A percentile compares a stretch with the other conserved stretches of the same genome.
phyloP scores from a whole-genome alignment of 2,329 filamentous ascomycete species.

The Trichoderma afroharzianum region DNA sequence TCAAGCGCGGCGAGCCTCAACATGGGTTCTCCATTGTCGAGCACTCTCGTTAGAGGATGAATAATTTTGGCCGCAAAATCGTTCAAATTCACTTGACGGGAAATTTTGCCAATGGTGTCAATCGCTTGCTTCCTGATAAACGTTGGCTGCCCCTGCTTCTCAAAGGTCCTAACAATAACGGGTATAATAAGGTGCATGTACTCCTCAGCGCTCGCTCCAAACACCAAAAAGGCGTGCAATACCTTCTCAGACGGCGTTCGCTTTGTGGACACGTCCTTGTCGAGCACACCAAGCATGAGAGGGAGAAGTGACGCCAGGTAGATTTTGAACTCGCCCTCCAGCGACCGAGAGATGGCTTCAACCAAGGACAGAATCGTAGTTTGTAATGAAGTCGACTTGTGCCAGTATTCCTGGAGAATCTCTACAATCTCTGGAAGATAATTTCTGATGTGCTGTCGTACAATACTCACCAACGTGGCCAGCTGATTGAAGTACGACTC shows the following conservation, averaged over 20 bases:
- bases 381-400: slow-evolving; percentile 73
- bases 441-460: slow-evolving; percentile 91
- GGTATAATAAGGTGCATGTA: slow-evolving; percentile 99
- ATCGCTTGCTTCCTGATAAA: slow-evolving; percentile 84
- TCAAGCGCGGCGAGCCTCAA: slow-evolving; percentile 83
- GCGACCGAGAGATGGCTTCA: slow-evolving; percentile 86
- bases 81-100: slow-evolving; percentile 92
- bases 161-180: slow-evolving; percentile 90
- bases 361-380: slow-evolving; percentile 88
- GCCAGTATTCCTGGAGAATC: slow-evolving; percentile 88
- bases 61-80: slow-evolving; percentile 97
- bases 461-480: slow-evolving; percentile 87
- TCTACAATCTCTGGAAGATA: slow-evolving; percentile 84
- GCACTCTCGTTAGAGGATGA: slow-evolving; percentile 81
- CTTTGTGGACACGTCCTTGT: slow-evolving; percentile 74
- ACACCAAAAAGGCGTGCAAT: slow-evolving; percentile 90
- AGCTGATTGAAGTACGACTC: slow-evolving; percentile 98
- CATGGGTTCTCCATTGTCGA: slow-evolving; percentile 67
- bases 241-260: slow-evolving; percentile 85
- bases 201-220: slow-evolving; percentile 91
- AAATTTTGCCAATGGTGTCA: slow-evolving; percentile 90
- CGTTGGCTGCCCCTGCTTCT: slow-evolving; percentile 76
- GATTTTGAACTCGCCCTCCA: slow-evolving; percentile 97
- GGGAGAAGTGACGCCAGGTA: slow-evolving; percentile 87
- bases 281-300: slow-evolving; percentile 89